Conservation (phyloP, 208 protist genomes). For the Phytomonas sp. region DNA sequence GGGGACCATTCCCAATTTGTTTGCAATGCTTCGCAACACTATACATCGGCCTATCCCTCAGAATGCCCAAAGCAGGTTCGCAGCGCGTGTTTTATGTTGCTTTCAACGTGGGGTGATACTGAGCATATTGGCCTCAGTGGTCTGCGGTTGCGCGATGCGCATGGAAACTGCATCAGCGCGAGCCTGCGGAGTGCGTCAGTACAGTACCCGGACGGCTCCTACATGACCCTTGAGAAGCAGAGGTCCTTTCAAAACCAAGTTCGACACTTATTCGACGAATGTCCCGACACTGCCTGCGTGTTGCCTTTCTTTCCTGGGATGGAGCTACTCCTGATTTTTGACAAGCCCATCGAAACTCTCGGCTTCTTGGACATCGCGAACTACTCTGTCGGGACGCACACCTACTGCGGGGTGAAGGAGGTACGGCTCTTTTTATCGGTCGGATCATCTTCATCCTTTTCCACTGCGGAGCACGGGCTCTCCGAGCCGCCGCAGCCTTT, state of each 20-base stretch:
- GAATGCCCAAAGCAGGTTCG: background rate
- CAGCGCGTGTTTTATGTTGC: constrained; percentile 34
- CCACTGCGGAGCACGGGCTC: background rate
- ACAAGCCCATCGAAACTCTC: constrained; percentile 24
- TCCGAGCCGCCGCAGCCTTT: background rate
- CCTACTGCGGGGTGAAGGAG: constrained; percentile 61
- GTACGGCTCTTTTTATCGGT: constrained; percentile 44
- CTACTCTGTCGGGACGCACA: constrained; percentile 49
- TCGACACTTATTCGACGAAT: constrained; percentile 34
- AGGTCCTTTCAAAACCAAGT: constrained; percentile 4
- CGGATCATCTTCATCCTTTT: background rate
- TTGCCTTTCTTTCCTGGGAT: constrained; percentile 44
- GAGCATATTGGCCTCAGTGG: constrained; percentile 42
- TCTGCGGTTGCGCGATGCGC: constrained; percentile 46
- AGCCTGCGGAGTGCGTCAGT: constrained; percentile 21
- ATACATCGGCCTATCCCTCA: background rate
- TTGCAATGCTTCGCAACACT: constrained; percentile 33
- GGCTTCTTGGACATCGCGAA: constrained; percentile 68
- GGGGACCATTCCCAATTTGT: constrained; percentile 10
- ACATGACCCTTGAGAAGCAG: constrained; percentile 2
- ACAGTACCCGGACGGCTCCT: constrained; percentile 32
- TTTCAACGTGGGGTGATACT: constrained; percentile 64
- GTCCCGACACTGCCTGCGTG: constrained; percentile 23
- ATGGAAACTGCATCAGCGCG: constrained; percentile 24
- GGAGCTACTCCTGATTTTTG: constrained; percentile 52